Evolutionary conservation across 164 flowering plant species (phyloP).

Genomic region (Magnolia kwangsiensis): DNA sequence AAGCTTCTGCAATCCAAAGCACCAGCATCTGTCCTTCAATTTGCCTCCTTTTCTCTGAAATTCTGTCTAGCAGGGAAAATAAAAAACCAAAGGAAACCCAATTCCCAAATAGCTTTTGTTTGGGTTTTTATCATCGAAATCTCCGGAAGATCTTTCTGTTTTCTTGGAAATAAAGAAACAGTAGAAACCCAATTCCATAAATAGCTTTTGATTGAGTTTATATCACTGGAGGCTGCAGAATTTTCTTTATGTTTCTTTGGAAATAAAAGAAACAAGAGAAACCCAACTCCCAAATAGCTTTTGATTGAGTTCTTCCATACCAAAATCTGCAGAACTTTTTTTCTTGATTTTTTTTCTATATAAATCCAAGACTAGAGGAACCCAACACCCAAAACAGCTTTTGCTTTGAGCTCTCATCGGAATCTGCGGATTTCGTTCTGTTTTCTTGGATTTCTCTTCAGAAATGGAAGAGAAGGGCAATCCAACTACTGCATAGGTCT

Average conservation of each 20-base stretch:
- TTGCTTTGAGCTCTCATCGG: neutral
- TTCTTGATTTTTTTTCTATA: neutral
- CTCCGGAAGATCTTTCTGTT: neutral
- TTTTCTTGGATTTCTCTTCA: neutral
- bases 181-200: neutral
- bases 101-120: neutral
- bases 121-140: neutral
- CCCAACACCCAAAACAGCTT: neutral
- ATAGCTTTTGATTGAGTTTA: neutral
- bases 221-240: too few relatives aligned
- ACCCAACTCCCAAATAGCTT: neutral
- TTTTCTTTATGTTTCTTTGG: neutral
- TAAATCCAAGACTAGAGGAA: neutral
- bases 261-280: neutral
- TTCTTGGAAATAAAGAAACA: neutral
- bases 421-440: neutral
- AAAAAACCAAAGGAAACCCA: neutral
- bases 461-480: neutral
- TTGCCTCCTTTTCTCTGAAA: neutral
- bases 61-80: neutral
- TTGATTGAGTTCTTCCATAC: neutral
- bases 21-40: neutral
- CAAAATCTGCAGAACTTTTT: neutral
- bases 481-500: neutral
- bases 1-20: neutral